These are phyloP conservation scores for Neurospora pannonica DNA, from an alignment of 495 filamentous ascomycete genomes.

Conservation along the genomic window DNA sequence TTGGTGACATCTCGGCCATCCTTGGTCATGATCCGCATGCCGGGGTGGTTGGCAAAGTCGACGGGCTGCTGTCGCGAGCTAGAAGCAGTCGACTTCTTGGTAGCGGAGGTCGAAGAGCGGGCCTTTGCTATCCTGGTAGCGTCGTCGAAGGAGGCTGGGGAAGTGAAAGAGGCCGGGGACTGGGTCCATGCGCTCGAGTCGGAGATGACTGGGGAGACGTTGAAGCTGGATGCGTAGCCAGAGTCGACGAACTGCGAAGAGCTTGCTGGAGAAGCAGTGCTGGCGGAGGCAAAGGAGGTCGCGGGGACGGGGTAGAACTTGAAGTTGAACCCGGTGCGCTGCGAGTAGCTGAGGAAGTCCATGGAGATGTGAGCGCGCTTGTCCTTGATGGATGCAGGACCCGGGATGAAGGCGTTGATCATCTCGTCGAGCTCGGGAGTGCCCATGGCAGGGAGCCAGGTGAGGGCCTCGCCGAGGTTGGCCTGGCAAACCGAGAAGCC, in stretches of 20 bases:
- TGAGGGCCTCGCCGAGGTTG: constrained; percentile 37
- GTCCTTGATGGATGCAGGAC: constrained; percentile 37
- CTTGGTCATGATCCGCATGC: constrained; percentile 51
- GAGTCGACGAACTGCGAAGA: constrained; percentile 29
- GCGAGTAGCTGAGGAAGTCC: constrained; percentile 42
- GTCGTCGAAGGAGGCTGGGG: constrained; percentile 9
- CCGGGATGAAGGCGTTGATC: constrained; percentile 42
- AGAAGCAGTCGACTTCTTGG: constrained; percentile 16
- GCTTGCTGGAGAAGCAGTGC: constrained; percentile 28
- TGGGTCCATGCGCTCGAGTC: constrained; percentile 31
- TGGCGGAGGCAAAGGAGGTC: constrained; percentile 21
- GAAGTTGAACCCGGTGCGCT: constrained; percentile 35
- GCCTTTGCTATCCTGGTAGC: constrained; percentile 3
- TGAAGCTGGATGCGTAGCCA: constrained; percentile 34
- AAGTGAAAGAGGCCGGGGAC: constrained; percentile 16
- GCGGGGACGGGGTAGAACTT: constrained; percentile 42
- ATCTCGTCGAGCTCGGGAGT: constrained; percentile 43
- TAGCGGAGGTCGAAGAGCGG: constrained; percentile 7
- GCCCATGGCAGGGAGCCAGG: constrained; percentile 45
- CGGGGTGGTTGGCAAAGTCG: constrained; percentile 41
- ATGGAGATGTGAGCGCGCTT: constrained; percentile 45
- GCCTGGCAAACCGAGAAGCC: constrained; percentile 43
- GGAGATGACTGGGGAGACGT: constrained; percentile 32
- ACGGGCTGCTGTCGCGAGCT: constrained; percentile 16
- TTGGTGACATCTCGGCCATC: constrained; percentile 48